Percentiles rank a stretch among this genome's conserved stretches.
Evolutionary conservation across 441 rosid species (phyloP).

Genomic region (Arabidopsis hybrid): DNA sequence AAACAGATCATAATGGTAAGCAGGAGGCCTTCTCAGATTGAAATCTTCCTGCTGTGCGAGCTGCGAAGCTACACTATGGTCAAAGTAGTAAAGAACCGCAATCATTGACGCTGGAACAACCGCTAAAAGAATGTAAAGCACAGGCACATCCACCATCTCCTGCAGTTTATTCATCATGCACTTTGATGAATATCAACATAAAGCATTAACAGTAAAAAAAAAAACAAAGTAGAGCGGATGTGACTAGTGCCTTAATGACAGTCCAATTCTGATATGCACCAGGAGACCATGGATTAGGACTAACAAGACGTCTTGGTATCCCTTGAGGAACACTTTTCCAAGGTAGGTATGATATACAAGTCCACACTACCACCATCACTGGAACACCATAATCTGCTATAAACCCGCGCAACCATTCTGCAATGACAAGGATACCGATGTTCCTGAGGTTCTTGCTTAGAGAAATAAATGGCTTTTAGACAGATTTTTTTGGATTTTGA

Average conservation of each 20-base stretch:
- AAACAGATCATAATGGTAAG: constrained; percentile 72
- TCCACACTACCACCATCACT: constrained; percentile 73
- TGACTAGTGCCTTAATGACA: constrained; percentile 56
- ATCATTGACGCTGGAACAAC: constrained; percentile 75
- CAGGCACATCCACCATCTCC: constrained; percentile 72
- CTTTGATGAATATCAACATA: background rate
- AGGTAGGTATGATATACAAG: constrained; percentile 61
- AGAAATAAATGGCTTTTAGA: background rate
- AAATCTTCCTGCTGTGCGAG: constrained; percentile 78
- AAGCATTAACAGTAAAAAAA: constrained; percentile 11
- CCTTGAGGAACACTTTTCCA: constrained; percentile 64
- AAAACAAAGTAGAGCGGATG: background rate
- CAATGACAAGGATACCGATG: constrained; percentile 24
- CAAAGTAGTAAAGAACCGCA: constrained; percentile 76
- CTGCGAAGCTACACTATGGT: constrained; percentile 78
- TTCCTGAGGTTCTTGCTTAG: constrained; percentile 18
- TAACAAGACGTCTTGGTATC: constrained; percentile 72
- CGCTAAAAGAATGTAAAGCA: constrained; percentile 64
- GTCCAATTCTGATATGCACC: constrained; percentile 77
- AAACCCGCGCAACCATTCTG: constrained; percentile 67
- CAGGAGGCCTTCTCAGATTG: constrained; percentile 69
- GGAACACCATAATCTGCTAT: constrained; percentile 83
- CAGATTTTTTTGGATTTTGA: background rate
- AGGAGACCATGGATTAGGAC: constrained; percentile 80
- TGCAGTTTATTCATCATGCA: constrained; percentile 38